Base-by-base conservation (phyloP, 495 filamentous ascomycete genomes). In the Hyaloscypha finlandica region DNA sequence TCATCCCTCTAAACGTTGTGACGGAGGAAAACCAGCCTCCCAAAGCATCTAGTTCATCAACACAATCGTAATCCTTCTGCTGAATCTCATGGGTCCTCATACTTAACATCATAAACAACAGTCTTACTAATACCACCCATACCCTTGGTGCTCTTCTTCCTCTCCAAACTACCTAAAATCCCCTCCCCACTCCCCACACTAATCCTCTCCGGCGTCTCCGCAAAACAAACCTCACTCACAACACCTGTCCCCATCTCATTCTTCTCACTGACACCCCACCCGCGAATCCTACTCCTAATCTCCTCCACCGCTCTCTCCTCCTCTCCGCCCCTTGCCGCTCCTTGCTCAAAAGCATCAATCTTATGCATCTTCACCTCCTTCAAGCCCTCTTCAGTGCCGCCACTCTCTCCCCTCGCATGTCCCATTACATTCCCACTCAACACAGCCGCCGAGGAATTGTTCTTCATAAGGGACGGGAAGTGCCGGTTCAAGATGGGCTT, bases 81-180 rank as follows among this genome's bases (percentile, higher is more conserved):
- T 11, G 16, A 19, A 56, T 56, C 30, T 29, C 30, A 56, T 30
- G 19, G 20, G 22, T n/a, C 8, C 53, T 63, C 61, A 63, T 51
- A 54, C 61, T 33, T 63, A 12, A 63, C 45, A n/a, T 54, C 48
- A 33, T 54, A 63, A 31, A n/a, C 20, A 32, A 63, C 61, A 16
- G 61, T 63, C 61, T 63, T 63, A 22, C 30, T 22, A 4, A 63
- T 45, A 8, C 61, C 61, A 8, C 29, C 48, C 11, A 32, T 33
- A 3, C 33, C 22, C 22, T 25, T 20, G 8, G 20, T 29, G 8
- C 29, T 54, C 45, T 56, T 32, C 25, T 56, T 56, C 8, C 30
- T 56, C 53, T 56, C 9, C 22, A 32, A 25, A 56, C 53, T 8
- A 9, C 6, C 22, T 6, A 48, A 19, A 48, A 29, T 56, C 1